phyloP scores from a whole-genome alignment of 306 rosid genomes.

The Comarum palustre region DNA sequence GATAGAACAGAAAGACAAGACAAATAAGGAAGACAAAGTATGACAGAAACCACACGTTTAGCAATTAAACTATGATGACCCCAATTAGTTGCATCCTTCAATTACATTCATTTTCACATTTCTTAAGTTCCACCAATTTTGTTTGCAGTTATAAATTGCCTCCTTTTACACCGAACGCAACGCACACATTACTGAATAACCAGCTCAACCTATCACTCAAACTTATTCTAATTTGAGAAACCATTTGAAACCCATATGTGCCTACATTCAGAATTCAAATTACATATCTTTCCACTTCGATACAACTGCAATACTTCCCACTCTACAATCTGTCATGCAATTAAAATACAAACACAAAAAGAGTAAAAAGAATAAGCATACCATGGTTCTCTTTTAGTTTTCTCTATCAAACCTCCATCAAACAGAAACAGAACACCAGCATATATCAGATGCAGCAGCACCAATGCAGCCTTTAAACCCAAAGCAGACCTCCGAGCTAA shows the following conservation, averaged over 20 bases:
- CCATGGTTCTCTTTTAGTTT: conserved; percentile 75
- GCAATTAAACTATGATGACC: conserved; percentile 11
- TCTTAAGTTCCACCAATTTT: background rate
- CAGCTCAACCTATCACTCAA: background rate
- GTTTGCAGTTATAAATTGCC: background rate
- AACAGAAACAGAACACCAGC: conserved; percentile 66
- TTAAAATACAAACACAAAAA: background rate
- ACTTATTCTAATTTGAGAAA: background rate
- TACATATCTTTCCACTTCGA: background rate
- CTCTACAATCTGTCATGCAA: conserved; percentile 9
- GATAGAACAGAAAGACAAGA: background rate
- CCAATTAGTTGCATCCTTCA: background rate
- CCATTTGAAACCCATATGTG: background rate
- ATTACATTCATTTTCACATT: background rate
- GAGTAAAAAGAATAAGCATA: conserved; percentile 24
- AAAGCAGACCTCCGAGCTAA: conserved; percentile 80
- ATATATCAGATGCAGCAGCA: conserved; percentile 62
- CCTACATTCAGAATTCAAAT: background rate
- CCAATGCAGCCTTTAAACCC: conserved; percentile 68
- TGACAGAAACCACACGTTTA: conserved; percentile 8
- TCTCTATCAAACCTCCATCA: conserved; percentile 65
- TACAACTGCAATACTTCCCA: background rate
- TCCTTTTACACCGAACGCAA: background rate
- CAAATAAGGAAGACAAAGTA: conserved; percentile 15
- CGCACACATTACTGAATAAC: background rate